phyloP scores from a whole-genome alignment of 1,284 basidiomycete genomes.

The Malassezia cuniculi region DNA sequence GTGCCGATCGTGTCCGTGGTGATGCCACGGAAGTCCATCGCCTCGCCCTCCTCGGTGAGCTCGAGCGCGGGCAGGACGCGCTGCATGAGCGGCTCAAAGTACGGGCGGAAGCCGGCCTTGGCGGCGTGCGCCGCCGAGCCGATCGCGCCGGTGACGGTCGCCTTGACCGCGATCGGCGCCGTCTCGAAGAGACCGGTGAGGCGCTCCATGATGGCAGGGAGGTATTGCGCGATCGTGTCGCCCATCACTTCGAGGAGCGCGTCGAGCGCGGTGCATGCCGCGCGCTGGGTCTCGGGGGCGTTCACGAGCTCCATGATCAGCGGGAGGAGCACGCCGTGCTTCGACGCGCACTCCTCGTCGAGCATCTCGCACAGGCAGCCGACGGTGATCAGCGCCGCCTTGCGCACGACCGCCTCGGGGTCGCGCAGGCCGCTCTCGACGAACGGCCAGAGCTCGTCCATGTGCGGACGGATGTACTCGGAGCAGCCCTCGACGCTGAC shows the following conservation, averaged over 20 bases:
- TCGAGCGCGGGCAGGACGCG: constrained; percentile 74
- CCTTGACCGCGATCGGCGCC: constrained; percentile 73
- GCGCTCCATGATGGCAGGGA: constrained; percentile 88
- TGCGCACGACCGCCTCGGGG: constrained; percentile 69
- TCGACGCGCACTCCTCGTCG: constrained; percentile 76
- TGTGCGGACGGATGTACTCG: constrained; percentile 90
- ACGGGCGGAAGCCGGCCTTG: constrained; percentile 77
- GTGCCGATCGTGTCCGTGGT: constrained; percentile 97
- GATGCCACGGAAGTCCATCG: constrained; percentile 80
- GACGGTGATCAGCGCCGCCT: constrained; percentile 85
- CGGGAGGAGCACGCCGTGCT: constrained; percentile 74
- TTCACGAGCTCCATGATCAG: constrained; percentile 58
- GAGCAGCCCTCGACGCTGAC: constrained; percentile 95
- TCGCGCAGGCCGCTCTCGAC: constrained; percentile 82
- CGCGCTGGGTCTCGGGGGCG: constrained; percentile 72
- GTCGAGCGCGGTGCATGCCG: constrained; percentile 91
- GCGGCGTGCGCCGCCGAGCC: constrained; percentile 97
- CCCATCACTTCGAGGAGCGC: constrained; percentile 90
- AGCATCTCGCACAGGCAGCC: constrained; percentile 97
- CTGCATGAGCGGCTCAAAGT: constrained; percentile 85
- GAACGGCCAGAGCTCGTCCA: constrained; percentile 84
- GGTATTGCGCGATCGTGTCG: constrained; percentile 76
- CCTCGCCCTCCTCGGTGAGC: constrained; percentile 65
- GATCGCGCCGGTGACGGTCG: constrained; percentile 93
- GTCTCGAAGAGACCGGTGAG: constrained; percentile 75